A percentile compares a stretch with the other conserved stretches of the same genome.
phyloP scores from a whole-genome alignment of 257 asterid species.

The Solanum ossicruentum region DNA sequence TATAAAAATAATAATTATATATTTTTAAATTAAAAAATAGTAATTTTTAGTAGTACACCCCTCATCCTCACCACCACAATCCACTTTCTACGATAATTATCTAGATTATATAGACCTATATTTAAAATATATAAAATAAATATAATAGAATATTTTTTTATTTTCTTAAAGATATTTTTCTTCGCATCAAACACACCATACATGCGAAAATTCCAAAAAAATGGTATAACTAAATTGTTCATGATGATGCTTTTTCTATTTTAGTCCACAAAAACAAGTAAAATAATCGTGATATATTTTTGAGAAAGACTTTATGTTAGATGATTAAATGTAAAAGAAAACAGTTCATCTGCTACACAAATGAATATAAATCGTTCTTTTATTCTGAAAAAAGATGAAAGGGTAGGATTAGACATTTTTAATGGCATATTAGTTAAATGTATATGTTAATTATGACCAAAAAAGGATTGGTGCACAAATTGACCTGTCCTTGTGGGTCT shows the following conservation, averaged over 20 bases:
- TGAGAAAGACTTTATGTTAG: neutral
- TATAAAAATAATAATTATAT: too few species aligned
- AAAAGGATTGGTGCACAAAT: neutral
- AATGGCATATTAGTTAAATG: neutral
- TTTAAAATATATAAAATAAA: too few species aligned
- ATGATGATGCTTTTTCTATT: neutral
- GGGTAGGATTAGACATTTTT: neutral
- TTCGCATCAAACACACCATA: too few species aligned
- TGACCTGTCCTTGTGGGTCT: neutral
- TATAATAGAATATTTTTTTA: too few species aligned
- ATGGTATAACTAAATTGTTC: neutral
- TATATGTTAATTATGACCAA: neutral
- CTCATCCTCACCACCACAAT: too few species aligned
- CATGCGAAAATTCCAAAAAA: neutral
- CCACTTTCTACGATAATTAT: too few species aligned
- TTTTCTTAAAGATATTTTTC: too few species aligned
- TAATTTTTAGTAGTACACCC: too few species aligned
- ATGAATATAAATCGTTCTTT: neutral
- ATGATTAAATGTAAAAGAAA: neutral
- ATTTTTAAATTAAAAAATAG: too few species aligned
- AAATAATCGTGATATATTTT: neutral
- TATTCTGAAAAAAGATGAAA: neutral
- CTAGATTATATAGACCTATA: too few species aligned
- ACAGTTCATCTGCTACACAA: conserved; percentile 2
- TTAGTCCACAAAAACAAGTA: neutral